Evolutionary conservation across 495 filamentous ascomycete species (phyloP).

Genomic region (Elaphomyces granulatus): DNA sequence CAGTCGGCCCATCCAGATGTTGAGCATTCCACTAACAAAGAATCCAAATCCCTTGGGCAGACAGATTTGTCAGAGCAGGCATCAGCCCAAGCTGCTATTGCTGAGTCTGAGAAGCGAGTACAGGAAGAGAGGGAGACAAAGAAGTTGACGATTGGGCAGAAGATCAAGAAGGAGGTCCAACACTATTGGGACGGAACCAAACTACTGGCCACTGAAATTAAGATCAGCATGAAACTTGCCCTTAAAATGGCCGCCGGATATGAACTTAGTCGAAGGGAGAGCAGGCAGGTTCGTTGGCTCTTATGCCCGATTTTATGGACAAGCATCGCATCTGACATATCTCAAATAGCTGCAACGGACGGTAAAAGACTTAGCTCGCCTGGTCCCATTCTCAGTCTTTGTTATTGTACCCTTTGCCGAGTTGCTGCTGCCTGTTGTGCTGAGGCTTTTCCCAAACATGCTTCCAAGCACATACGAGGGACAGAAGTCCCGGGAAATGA

Average conservation of each 20-base stretch:
- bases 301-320: not conserved
- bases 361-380: slow-evolving; percentile 78
- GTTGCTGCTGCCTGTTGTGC: slow-evolving; percentile 79
- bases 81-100: slow-evolving; percentile 27
- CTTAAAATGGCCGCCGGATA: slow-evolving; percentile 97
- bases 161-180: slow-evolving; percentile 76
- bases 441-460: slow-evolving; percentile 92
- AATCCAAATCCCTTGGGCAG: not conserved
- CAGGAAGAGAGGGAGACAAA: slow-evolving; percentile 59
- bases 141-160: slow-evolving; percentile 78
- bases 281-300: slow-evolving; percentile 57
- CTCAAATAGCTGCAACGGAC: slow-evolving; percentile 60
- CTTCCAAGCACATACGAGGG: slow-evolving; percentile 95
- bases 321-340: not conserved
- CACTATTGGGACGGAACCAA: slow-evolving; percentile 99
- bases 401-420: slow-evolving; percentile 95
- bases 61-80: slow-evolving; percentile 11
- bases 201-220: slow-evolving; percentile 79
- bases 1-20: slow-evolving; percentile 8
- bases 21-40: not conserved
- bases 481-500: slow-evolving; percentile 74
- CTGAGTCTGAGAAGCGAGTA: slow-evolving; percentile 36
- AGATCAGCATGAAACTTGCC: slow-evolving; percentile 78
- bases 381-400: slow-evolving; percentile 95
- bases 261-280: slow-evolving; percentile 86